These are phyloP conservation scores for Malbranchea cinnamomea DNA, from an alignment of 2,329 filamentous ascomycete genomes.

Conservation along the genomic window DNA sequence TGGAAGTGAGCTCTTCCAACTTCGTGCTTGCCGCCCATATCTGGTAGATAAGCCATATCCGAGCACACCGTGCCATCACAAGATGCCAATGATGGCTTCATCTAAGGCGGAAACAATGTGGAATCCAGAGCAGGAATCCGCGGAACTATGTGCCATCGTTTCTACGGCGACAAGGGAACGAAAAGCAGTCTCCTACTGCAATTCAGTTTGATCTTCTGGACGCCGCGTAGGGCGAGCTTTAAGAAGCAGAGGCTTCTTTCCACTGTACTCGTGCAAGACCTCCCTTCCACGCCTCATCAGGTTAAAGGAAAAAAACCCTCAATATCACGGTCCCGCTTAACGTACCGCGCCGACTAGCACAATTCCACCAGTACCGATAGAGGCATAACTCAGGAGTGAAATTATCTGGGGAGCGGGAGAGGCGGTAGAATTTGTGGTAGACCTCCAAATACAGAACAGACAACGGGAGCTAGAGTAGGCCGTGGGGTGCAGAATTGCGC, in stretches of 20 bases:
- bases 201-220: slow-evolving; percentile 3
- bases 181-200: slow-evolving; percentile 9
- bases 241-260: slow-evolving; percentile 7
- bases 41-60: slow-evolving; percentile 9
- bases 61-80: slow-evolving; percentile 11
- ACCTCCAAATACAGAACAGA: too few relatives aligned
- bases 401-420: too few relatives aligned
- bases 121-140: slow-evolving; percentile 5
- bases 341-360: too few relatives aligned
- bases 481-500: too few relatives aligned
- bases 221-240: slow-evolving; percentile 8
- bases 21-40: slow-evolving; percentile 4
- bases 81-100: slow-evolving; percentile 9
- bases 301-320: too few relatives aligned
- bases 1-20: slow-evolving; percentile 3
- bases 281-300: slow-evolving; percentile 16
- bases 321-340: too few relatives aligned
- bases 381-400: too few relatives aligned
- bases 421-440: too few relatives aligned
- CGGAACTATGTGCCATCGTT: slow-evolving; percentile 3
- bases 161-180: slow-evolving; percentile 8
- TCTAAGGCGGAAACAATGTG: slow-evolving; percentile 8
- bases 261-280: slow-evolving; percentile 6
- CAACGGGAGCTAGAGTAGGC: too few relatives aligned
- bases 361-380: too few relatives aligned